Evolutionary conservation across 192 early-diverging fungal genomes (phyloP).

Genomic region (Diversispora eburnea): DNA sequence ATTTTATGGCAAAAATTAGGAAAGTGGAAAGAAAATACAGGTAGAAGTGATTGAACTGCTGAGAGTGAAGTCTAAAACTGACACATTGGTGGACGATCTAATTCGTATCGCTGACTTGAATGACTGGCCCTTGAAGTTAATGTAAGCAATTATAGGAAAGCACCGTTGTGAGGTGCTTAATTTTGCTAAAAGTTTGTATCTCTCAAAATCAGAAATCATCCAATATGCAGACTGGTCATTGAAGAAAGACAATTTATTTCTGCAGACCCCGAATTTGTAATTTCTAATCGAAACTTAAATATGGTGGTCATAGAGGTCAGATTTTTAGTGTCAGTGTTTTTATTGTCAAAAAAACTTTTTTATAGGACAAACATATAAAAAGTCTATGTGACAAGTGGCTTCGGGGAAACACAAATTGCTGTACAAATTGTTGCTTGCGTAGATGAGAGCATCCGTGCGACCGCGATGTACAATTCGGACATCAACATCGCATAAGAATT

Average conservation of each 20-base stretch:
- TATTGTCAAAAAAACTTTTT: slow-evolving; percentile 4
- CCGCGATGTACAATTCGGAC: too few species aligned
- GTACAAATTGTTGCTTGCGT: slow-evolving; percentile 8
- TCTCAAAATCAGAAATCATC: slow-evolving; percentile 4
- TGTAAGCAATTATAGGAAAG: not conserved
- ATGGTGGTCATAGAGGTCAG: slow-evolving; percentile 1
- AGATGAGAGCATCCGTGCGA: slow-evolving; percentile 4
- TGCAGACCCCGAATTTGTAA: slow-evolving; percentile 7
- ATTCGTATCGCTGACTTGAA: not conserved
- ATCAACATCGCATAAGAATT: too few species aligned
- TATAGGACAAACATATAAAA: slow-evolving; percentile 13
- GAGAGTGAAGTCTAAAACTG: slow-evolving; percentile 13
- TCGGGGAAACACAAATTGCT: slow-evolving; percentile 5
- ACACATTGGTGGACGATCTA: slow-evolving; percentile 17
- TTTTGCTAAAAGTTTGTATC: not conserved
- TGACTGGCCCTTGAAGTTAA: slow-evolving; percentile 7
- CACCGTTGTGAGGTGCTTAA: not conserved
- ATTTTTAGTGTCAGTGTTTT: not conserved
- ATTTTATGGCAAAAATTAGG: too few species aligned
- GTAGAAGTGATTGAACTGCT: too few species aligned
- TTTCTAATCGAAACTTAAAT: not conserved
- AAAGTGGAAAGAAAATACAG: too few species aligned
- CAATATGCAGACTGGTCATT: slow-evolving; percentile 12
- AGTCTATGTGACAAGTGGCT: slow-evolving; percentile 1
- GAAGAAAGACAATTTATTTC: not conserved